phyloP scores from a whole-genome alignment of 2,329 filamentous ascomycete species.

The Neopestalotiopsis clavispora region DNA sequence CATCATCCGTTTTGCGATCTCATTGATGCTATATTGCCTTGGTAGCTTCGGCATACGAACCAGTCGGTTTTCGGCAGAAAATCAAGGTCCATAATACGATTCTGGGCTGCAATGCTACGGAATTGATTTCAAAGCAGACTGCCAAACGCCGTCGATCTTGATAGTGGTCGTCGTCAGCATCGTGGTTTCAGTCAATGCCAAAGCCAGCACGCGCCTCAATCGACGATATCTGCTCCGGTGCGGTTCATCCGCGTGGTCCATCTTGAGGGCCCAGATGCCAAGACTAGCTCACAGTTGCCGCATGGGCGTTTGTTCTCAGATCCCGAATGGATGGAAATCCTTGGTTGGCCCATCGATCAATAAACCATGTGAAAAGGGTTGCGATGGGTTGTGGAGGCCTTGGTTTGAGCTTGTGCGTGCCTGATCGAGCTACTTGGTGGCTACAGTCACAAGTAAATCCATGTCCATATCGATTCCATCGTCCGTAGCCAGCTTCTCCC shows the following conservation, averaged over 20 bases:
- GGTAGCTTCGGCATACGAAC: not conserved
- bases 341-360: no score
- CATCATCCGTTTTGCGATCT: not conserved
- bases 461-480: conserved; percentile 36
- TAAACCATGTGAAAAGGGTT: no score
- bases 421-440: conserved; percentile 16
- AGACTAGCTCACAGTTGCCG: no score
- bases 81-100: not conserved
- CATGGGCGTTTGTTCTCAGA: no score
- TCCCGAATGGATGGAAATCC: no score
- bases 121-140: not conserved
- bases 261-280: no score
- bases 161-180: not conserved
- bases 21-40: not conserved
- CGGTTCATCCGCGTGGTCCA: no score
- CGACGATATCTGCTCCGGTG: no score
- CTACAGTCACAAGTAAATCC: conserved; percentile 31
- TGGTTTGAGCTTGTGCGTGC: not conserved
- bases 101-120: not conserved
- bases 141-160: not conserved
- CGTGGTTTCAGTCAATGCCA: not conserved
- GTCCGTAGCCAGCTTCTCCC: conserved; percentile 31
- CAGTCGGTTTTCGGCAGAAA: conserved; percentile 1
- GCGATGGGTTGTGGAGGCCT: no score
- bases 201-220: no score